Percentiles rank a stretch among this genome's conserved stretches.
phyloP scores from a whole-genome alignment of 2,329 filamentous ascomycete species.

The Plenodomus tracheiphilus region DNA sequence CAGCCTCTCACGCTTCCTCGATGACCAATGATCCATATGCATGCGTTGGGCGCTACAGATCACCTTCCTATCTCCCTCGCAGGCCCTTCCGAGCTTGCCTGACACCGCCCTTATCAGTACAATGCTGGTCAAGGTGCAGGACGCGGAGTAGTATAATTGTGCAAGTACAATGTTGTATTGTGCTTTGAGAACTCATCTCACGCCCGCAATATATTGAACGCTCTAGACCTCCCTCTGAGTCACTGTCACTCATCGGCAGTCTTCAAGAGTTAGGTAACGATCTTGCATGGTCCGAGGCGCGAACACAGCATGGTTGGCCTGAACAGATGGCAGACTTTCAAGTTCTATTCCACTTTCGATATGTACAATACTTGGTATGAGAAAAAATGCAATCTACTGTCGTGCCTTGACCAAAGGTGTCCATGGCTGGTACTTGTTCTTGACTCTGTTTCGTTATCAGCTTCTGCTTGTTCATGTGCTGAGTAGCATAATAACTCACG shows the following conservation, averaged over 20 bases:
- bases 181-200: no score
- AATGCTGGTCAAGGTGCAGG: no score
- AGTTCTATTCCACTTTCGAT: constrained; percentile 11
- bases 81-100: not conserved
- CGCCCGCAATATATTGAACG: no score
- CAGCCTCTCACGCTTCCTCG: not conserved
- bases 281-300: not conserved
- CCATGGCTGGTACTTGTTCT: constrained; percentile 56
- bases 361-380: constrained; percentile 29
- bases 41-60: not conserved
- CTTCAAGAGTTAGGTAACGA: not conserved
- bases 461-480: not conserved
- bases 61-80: not conserved
- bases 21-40: not conserved
- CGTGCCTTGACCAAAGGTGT: constrained; percentile 52
- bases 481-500: constrained; percentile 63
- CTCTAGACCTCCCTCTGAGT: no score
- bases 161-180: no score
- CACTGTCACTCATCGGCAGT: not conserved
- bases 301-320: not conserved
- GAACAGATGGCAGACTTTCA: not conserved
- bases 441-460: constrained; percentile 44
- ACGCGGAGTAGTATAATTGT: no score
- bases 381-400: constrained; percentile 24
- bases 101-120: no score